These are phyloP conservation scores for Prunus yedoensis DNA, from an alignment of 331 rosid species.

Conservation along the genomic window DNA sequence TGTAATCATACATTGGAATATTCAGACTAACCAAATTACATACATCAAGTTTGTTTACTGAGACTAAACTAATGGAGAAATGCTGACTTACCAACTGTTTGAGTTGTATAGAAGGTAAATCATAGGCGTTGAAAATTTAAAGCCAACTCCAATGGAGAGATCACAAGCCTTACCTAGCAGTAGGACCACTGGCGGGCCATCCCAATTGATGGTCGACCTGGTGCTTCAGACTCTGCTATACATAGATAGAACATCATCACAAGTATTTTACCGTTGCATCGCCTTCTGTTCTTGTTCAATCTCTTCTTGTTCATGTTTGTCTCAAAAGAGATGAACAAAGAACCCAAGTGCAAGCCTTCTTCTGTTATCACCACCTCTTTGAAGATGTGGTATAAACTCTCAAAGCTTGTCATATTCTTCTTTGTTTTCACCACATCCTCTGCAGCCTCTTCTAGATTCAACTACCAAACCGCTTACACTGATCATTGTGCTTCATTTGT, in stretches of 20 bases:
- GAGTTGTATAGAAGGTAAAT: not conserved
- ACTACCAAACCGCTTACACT: slow-evolving; percentile 17
- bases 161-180: too few species aligned
- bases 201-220: not conserved
- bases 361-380: not conserved
- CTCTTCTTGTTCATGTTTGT: not conserved
- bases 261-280: not conserved
- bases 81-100: not conserved
- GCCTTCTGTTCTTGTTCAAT: not conserved
- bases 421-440: slow-evolving; percentile 18
- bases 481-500: slow-evolving; percentile 43
- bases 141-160: not conserved
- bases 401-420: slow-evolving; percentile 11
- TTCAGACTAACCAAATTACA: too few species aligned
- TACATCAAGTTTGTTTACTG: too few species aligned
- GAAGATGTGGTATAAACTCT: not conserved
- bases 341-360: not conserved
- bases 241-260: not conserved
- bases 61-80: too few species aligned
- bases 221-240: not conserved
- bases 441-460: slow-evolving; percentile 8
- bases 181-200: too few species aligned
- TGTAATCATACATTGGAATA: not conserved
- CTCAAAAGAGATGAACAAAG: not conserved
- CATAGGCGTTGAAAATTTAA: not conserved